Conservation (phyloP, 208 protist species). For the Trypanosoma conorhini region DNA sequence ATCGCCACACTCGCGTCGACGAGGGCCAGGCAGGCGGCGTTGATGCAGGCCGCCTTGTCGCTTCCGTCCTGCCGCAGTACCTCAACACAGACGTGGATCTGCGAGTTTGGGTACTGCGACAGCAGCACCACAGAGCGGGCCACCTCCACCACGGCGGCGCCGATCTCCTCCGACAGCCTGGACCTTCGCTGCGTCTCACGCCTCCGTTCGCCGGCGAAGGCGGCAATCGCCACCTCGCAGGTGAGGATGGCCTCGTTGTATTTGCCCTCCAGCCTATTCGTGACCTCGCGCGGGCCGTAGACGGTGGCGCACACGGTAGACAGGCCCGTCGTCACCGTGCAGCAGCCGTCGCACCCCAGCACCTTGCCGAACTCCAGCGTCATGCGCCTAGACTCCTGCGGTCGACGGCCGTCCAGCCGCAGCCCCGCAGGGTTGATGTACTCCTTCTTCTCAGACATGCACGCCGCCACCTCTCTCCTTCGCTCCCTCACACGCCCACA, state of each 20-base stretch:
- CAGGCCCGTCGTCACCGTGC: slow-evolving; percentile 49
- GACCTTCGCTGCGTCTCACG: slow-evolving; percentile 63
- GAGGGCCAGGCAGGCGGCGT: slow-evolving; percentile 87
- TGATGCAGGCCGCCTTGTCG: slow-evolving; percentile 84
- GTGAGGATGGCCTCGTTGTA: slow-evolving; percentile 71
- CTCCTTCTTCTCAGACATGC: slow-evolving; percentile 60
- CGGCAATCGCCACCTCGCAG: slow-evolving; percentile 79
- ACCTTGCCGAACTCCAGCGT: slow-evolving; percentile 69
- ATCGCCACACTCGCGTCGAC: slow-evolving; percentile 83
- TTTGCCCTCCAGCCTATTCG: slow-evolving; percentile 54
- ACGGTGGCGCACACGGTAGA: slow-evolving; percentile 75
- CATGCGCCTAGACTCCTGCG: slow-evolving; percentile 59
- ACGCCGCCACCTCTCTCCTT: neutral
- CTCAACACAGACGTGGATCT: slow-evolving; percentile 86
- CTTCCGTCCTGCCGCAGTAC: slow-evolving; percentile 80
- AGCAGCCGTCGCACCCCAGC: slow-evolving; percentile 73
- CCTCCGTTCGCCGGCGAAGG: slow-evolving; percentile 70
- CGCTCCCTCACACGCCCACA: neutral
- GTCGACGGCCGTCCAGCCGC: slow-evolving; percentile 77
- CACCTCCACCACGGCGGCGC: slow-evolving; percentile 67
- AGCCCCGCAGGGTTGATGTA: slow-evolving; percentile 85
- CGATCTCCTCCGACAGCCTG: slow-evolving; percentile 74
- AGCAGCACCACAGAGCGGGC: slow-evolving; percentile 73
- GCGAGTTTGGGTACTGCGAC: slow-evolving; percentile 85
- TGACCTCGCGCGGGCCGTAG: slow-evolving; percentile 66